A percentile compares a stretch with the other conserved stretches of the same genome.
These are phyloP conservation scores for Curvularia sp. DNA, from an alignment of 2,329 filamentous ascomycete genomes.

Conservation along the genomic window DNA sequence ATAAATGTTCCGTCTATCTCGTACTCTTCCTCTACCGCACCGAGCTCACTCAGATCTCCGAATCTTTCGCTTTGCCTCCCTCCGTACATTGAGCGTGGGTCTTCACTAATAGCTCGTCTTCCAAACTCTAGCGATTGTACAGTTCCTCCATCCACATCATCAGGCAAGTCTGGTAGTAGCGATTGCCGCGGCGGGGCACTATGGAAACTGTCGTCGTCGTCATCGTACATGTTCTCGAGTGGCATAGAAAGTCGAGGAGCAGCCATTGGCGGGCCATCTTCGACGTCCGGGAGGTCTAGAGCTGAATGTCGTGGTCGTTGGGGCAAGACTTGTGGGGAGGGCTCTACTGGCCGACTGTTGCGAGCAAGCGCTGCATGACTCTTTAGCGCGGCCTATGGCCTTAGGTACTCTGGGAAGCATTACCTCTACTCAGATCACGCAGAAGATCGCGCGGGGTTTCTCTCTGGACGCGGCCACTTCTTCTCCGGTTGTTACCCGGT, in stretches of 20 bases:
- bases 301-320: constrained; percentile 42
- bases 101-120: constrained; percentile 49
- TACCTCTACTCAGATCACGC: constrained; percentile 61
- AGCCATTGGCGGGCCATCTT: constrained; percentile 56
- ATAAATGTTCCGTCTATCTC: constrained; percentile 55
- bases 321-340: constrained; percentile 54
- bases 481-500: constrained; percentile 58
- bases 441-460: constrained; percentile 65
- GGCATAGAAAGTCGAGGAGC: constrained; percentile 53
- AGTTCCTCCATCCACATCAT: constrained; percentile 52
- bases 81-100: constrained; percentile 52
- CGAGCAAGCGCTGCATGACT: constrained; percentile 57
- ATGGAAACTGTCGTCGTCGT: constrained; percentile 53
- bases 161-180: constrained; percentile 44
- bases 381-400: constrained; percentile 11
- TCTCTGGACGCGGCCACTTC: constrained; percentile 58
- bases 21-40: constrained; percentile 44
- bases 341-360: constrained; percentile 55
- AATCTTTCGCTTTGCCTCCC: constrained; percentile 62
- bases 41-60: constrained; percentile 54
- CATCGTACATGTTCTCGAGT: constrained; percentile 52
- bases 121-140: constrained; percentile 60
- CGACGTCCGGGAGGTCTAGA: constrained; percentile 55
- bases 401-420: background rate
- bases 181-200: constrained; percentile 51